These are phyloP conservation scores for Dendrobium officinale DNA, from an alignment of 106 monocot species.

Conservation along the genomic window DNA sequence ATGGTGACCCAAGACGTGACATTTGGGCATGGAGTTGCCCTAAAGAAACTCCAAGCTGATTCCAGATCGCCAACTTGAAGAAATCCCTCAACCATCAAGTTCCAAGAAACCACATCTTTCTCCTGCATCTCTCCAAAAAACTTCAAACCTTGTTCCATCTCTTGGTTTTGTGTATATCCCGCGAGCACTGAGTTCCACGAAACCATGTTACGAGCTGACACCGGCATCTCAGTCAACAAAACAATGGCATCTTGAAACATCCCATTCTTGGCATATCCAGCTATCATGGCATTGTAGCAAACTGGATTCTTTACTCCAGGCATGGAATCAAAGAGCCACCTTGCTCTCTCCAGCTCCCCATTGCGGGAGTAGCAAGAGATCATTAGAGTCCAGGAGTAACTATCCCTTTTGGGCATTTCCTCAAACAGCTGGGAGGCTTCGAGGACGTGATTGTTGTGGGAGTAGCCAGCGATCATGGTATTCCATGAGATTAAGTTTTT, in stretches of 20 bases:
- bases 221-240: constrained; percentile 34
- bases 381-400: constrained; percentile 42
- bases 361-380: constrained; percentile 38
- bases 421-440: constrained; percentile 34
- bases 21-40: constrained; percentile 28
- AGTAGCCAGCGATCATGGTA: constrained; percentile 42
- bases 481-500: constrained; percentile 46
- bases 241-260: constrained; percentile 28
- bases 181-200: constrained; percentile 46
- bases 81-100: constrained; percentile 51
- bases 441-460: constrained; percentile 14
- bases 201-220: constrained; percentile 18
- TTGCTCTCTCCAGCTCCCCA: constrained; percentile 30
- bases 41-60: constrained; percentile 28
- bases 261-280: constrained; percentile 46
- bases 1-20: constrained; percentile 53
- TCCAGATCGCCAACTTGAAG: constrained; percentile 30
- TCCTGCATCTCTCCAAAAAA: constrained; percentile 42
- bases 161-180: constrained; percentile 38
- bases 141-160: constrained; percentile 25
- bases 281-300: constrained; percentile 57
- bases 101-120: constrained; percentile 52
- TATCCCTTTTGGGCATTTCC: constrained; percentile 46
- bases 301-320: constrained; percentile 20
- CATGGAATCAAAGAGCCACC: constrained; percentile 29